A percentile compares a stretch with the other conserved stretches of the same genome.
phyloP scores from a whole-genome alignment of 2,329 filamentous ascomycete species.

The Penicillium vulpinum region DNA sequence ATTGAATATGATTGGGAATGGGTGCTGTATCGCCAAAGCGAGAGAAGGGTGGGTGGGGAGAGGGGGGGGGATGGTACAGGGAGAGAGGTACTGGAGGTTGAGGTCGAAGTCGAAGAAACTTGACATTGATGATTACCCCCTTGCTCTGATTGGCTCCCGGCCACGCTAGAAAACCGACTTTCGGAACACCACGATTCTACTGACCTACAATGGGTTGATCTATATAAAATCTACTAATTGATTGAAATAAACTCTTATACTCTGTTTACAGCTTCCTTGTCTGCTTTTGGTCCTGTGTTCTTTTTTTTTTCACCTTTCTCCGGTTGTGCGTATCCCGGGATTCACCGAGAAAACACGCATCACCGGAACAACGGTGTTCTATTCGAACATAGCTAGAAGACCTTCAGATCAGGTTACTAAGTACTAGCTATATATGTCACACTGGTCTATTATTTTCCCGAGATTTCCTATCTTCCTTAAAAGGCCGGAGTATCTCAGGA shows the following conservation, averaged over 20 bases:
- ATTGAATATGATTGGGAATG: slow-evolving; percentile 28
- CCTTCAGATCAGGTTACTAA: background rate
- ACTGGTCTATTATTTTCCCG: background rate
- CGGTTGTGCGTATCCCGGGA: slow-evolving; percentile 8
- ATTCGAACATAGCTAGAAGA: background rate
- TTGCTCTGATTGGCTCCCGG: slow-evolving; percentile 38
- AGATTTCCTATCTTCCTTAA: background rate
- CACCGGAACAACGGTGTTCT: slow-evolving; percentile 6
- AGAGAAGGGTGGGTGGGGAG: slow-evolving; percentile 32
- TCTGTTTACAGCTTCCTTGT: background rate
- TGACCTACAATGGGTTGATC: background rate
- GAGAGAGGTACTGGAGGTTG: slow-evolving; percentile 35
- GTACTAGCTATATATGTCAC: background rate
- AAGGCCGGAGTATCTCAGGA: background rate
- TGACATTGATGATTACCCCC: slow-evolving; percentile 39
- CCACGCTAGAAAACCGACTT: slow-evolving; percentile 39
- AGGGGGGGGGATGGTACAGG: slow-evolving; percentile 29
- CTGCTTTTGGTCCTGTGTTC: background rate
- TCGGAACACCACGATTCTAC: slow-evolving; percentile 24
- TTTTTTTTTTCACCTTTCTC: background rate
- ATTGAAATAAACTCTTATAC: background rate
- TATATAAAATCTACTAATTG: background rate
- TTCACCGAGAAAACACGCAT: slow-evolving; percentile 11
- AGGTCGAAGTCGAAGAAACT: slow-evolving; percentile 40
- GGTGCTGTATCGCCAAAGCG: slow-evolving; percentile 34